These are phyloP conservation scores for Carex arenaria DNA, from an alignment of 202 grass and related monocot genomes.

Conservation along the genomic window DNA sequence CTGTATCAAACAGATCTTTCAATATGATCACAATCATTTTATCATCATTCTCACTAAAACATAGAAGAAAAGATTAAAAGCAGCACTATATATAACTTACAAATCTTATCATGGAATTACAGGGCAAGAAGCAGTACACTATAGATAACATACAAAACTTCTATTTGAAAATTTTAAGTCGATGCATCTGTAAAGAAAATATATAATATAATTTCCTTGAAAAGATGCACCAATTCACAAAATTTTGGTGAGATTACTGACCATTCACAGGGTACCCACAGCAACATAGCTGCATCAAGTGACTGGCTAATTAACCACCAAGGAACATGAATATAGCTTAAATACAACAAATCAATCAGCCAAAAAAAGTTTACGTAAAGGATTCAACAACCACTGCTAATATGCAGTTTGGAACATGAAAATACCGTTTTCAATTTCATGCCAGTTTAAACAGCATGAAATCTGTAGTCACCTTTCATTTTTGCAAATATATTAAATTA, in stretches of 20 bases:
- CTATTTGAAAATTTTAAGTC: neutral
- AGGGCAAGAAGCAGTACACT: too few relatives aligned
- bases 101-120: too few relatives aligned
- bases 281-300: slow-evolving; percentile 1
- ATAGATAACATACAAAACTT: neutral
- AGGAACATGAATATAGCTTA: neutral
- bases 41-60: neutral
- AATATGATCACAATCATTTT: neutral
- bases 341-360: neutral
- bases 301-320: slow-evolving; percentile 33
- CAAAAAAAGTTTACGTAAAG: neutral
- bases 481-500: too few relatives aligned
- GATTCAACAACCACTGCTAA: neutral
- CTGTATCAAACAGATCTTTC: neutral
- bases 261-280: slow-evolving; percentile 7
- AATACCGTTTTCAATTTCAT: slow-evolving; percentile 23
- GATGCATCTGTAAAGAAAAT: neutral
- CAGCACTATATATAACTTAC: neutral
- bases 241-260: slow-evolving; percentile 27
- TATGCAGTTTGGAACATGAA: slow-evolving; percentile 23
- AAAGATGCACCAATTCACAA: slow-evolving; percentile 13
- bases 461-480: too few relatives aligned
- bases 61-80: neutral
- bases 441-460: slow-evolving; percentile 14
- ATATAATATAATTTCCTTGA: neutral